phyloP scores from a whole-genome alignment of 306 rosid genomes.

The Clitoria ternatea region DNA sequence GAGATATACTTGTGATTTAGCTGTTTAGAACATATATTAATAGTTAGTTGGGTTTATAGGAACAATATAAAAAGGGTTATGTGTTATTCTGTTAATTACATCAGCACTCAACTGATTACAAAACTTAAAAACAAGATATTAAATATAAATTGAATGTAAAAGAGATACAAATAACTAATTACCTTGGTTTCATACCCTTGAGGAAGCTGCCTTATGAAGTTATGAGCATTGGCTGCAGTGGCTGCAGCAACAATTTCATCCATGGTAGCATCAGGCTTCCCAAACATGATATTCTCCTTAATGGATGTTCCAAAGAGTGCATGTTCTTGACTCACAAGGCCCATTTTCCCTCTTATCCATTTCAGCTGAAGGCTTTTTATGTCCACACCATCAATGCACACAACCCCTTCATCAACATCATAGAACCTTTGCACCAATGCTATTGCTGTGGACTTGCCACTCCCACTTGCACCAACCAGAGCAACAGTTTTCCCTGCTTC shows the following conservation, averaged over 20 bases:
- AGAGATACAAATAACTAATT: too few species aligned
- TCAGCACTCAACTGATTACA: too few species aligned
- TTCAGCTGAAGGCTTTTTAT: conserved; percentile 58
- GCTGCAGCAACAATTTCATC: conserved; percentile 83
- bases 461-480: conserved; percentile 92
- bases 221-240: conserved; percentile 86
- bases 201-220: conserved; percentile 89
- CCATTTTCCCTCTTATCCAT: conserved; percentile 86
- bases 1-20: too few species aligned
- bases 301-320: conserved; percentile 91
- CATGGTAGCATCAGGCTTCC: conserved; percentile 78
- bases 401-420: conserved; percentile 66
- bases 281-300: conserved; percentile 83
- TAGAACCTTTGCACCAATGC: conserved; percentile 81
- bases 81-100: too few species aligned
- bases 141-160: too few species aligned
- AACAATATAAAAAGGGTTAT: too few species aligned
- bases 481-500: conserved; percentile 90
- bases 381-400: conserved; percentile 72
- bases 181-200: conserved; percentile 93
- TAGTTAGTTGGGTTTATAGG: too few species aligned
- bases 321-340: conserved; percentile 96
- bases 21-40: too few species aligned
- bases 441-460: conserved; percentile 90
- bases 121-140: too few species aligned